Evolutionary conservation across 2,329 filamentous ascomycete species (phyloP), one percentile per base, ranked within the genome.

Genomic region (Monosporascus sp.): DNA sequence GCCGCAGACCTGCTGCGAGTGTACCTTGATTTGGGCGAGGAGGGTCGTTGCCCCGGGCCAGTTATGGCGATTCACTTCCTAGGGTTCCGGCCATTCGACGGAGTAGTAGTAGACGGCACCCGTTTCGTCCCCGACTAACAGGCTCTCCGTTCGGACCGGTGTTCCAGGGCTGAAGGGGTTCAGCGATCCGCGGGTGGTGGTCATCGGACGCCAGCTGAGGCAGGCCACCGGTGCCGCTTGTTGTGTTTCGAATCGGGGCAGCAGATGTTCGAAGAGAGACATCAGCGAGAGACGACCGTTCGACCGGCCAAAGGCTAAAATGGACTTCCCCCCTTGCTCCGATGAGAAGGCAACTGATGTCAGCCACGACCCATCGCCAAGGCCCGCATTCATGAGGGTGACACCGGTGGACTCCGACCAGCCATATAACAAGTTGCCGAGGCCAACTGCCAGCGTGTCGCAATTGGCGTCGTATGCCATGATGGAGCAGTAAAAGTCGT

Each of bases 401-500:
- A 90, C 87, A 3, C 88, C 87, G 31, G 76, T 74, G 36, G 75
- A 70, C 66, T 97, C 92, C 0, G 90, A 93, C 94, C 93, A 99
- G 5, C 89, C 82, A 68, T 96, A 97, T 5, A 99, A 81, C 37
- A 85, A 77, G 51, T 86, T 84, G 0, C 86, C 86, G 15, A 97
- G 77, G 0, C 90, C 93, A 18, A 97, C 89, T 18, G 90, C 93
- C 17, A 99, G 79, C 15, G 86, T 89, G 50, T 88, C 82, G 49
- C 84, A 81, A 7, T 82, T 88, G 41, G 80, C 70, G 0, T 88
- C 96, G 68, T 96, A 97, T 9, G 94, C 90, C 51, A 99, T 78
- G 2, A 92, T 79, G 0, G 92, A 94, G 71, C 91, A 97, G 68
- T 99, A 99, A 68, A 92, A 99, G 69, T 99, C 93, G 63, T 97